phyloP scores from a whole-genome alignment of 495 filamentous ascomycete species.

The Hyphodiscus hymeniophilus region DNA sequence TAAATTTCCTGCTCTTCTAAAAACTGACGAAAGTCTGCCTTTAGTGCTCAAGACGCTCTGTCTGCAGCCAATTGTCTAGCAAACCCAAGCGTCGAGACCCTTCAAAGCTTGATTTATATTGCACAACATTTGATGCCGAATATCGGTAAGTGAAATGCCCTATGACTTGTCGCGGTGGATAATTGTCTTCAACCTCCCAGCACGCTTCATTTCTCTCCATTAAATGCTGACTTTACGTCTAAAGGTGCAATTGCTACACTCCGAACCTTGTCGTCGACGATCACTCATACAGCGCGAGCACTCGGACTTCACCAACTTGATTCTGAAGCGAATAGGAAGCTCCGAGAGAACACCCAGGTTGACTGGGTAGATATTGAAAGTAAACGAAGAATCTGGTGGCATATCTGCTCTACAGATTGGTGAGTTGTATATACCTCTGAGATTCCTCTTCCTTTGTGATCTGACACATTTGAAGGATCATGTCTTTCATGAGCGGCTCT shows the following conservation, averaged over 20 bases:
- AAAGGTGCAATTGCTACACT: constrained; percentile 12
- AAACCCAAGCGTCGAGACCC: constrained; percentile 7
- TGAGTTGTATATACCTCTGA: constrained; percentile 1
- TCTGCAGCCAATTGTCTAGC: constrained; percentile 5
- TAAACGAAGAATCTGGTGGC: constrained; percentile 14
- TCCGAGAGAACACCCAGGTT: constrained; percentile 5
- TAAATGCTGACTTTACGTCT: not conserved
- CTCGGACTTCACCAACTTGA: constrained; percentile 10
- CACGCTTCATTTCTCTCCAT: too few species aligned
- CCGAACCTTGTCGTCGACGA: constrained; percentile 1
- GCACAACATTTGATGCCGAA: constrained; percentile 11
- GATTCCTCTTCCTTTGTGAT: not conserved
- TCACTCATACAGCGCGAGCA: not conserved
- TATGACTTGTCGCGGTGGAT: too few species aligned
- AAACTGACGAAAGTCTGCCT: too few species aligned
- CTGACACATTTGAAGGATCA: not conserved
- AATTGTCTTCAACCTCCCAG: too few species aligned
- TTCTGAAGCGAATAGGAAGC: constrained; percentile 8
- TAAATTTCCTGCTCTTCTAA: too few species aligned
- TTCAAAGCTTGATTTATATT: constrained; percentile 14
- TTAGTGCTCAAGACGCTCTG: constrained; percentile 9
- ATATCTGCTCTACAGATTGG: constrained; percentile 14
- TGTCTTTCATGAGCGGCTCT: constrained; percentile 14
- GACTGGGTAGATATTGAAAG: constrained; percentile 11
- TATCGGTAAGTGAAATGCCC: too few species aligned